Conservation (phyloP, 345 rosid species). For the Conringia planisiliqua region DNA sequence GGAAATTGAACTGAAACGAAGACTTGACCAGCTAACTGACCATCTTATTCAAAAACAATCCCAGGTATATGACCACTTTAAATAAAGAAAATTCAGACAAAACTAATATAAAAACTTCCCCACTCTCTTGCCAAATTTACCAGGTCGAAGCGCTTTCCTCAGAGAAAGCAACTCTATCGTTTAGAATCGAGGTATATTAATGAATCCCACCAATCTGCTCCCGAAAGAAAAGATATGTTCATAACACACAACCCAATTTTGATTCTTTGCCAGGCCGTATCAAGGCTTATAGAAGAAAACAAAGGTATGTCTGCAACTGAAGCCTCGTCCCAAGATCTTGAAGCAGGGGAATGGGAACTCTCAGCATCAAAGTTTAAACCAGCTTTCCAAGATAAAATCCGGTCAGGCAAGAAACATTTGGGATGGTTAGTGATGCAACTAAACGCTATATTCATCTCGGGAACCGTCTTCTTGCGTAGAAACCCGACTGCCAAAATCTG, state of each 20-base stretch:
- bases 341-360: conserved; percentile 59
- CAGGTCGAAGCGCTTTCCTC: conserved; percentile 94
- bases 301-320: conserved; percentile 34
- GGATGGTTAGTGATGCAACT: conserved; percentile 68
- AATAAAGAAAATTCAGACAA: neutral
- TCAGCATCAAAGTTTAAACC: conserved; percentile 54
- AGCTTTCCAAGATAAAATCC: conserved; percentile 54
- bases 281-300: conserved; percentile 75
- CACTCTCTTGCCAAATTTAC: conserved; percentile 7
- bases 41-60: conserved; percentile 97
- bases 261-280: conserved; percentile 51
- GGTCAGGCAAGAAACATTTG: conserved; percentile 64
- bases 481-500: conserved; percentile 75
- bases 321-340: conserved; percentile 51
- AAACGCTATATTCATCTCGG: conserved; percentile 69
- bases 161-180: conserved; percentile 74
- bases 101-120: neutral
- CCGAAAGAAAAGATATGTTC: neutral
- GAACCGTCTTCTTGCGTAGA: conserved; percentile 67
- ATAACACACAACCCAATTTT: neutral
- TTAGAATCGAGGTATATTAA: conserved; percentile 80
- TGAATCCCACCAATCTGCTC: conserved; percentile 2
- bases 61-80: conserved; percentile 51
- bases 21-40: conserved; percentile 91
- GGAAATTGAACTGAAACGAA: conserved; percentile 74